Base-by-base conservation (phyloP, 805 yeast genomes). In the Candida dajiaensis region DNA sequence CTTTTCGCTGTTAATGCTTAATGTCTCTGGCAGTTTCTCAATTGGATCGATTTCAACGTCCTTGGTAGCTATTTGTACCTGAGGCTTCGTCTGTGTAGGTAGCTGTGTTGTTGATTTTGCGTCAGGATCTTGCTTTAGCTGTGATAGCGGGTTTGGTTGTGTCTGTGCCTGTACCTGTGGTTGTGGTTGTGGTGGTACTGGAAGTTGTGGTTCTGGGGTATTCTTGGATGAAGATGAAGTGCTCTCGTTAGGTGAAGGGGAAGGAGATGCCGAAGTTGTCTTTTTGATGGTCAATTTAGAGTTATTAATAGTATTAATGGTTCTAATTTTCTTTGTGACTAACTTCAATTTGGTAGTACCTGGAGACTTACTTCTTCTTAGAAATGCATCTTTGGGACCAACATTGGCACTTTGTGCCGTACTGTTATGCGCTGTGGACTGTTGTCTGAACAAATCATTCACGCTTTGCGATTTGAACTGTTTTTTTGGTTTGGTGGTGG, bases 401-500 rank as follows among this genome's bases (percentile, higher is more conserved):
- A 18, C 15, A 16, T n/a, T 28, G 18, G 13, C 20, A 33, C 36
- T 33, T 18, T 33, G 35, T n/a, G 23, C 33, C 9, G 35, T 37
- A 20, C 19, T 26, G 29, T 36, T 36, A 22, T 40, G 40, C 5
- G 38, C 15, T 5, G 53, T 19, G 3, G 49, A 44, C 40, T 56
- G 57, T 26, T 55, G 59, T 42, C 62, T 47, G 49, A 59, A 59
- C 46, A 59, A 37, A 31, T 49, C 54, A 48, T 59, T 59, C 23
- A 59, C 63, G 1, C 61, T 56, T 46, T 59, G 61, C 10, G 63
- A 59, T 47, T 59, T 59, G 53, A 59, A 59, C 48, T 56, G 58
- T 39, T 56, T 58, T 49, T 58, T 59, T 3, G 62, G 59, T 38
- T 51, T 52, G 11, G 45, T 43, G 21, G 50, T 52, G 11, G 45